phyloP scores from a whole-genome alignment of 2,329 filamentous ascomycete genomes.

The Apiospora marii region DNA sequence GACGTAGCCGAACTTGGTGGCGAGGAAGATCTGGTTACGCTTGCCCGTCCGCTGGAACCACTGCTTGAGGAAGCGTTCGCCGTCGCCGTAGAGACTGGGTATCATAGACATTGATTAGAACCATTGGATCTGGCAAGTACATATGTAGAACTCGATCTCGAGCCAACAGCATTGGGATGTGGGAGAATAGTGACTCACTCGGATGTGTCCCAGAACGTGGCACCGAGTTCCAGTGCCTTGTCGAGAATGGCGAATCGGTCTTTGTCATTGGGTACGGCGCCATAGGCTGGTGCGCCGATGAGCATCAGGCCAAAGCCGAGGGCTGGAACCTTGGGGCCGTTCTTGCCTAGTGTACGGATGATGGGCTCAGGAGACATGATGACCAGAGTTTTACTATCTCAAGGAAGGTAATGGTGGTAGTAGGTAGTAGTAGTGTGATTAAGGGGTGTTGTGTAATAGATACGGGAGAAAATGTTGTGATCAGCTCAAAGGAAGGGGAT shows the following conservation, averaged over 20 bases:
- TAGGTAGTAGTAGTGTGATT: not conserved
- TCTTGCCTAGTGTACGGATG: conserved; percentile 30
- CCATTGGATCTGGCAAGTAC: not conserved
- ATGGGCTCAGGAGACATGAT: not conserved
- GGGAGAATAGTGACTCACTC: conserved; percentile 18
- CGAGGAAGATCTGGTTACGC: conserved; percentile 52
- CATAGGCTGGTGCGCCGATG: conserved; percentile 33
- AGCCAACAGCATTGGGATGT: no score
- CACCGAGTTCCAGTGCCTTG: conserved; percentile 46
- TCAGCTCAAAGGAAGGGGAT: not conserved
- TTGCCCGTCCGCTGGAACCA: conserved; percentile 52
- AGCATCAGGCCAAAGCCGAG: conserved; percentile 41
- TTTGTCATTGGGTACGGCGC: conserved; percentile 31
- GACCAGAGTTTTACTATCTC: not conserved
- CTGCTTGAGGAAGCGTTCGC: conserved; percentile 51
- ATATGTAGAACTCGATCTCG: no score
- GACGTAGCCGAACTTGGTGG: conserved; percentile 42
- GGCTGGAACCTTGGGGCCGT: conserved; percentile 36
- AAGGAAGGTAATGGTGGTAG: no score
- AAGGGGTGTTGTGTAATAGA: no score
- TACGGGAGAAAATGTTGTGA: no score
- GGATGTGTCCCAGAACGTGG: conserved; percentile 55
- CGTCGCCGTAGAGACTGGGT: conserved; percentile 49
- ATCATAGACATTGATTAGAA: not conserved
- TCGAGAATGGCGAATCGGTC: conserved; percentile 35